phyloP scores from a whole-genome alignment of 441 rosid species.

The Arabidopsis lyrata region DNA sequence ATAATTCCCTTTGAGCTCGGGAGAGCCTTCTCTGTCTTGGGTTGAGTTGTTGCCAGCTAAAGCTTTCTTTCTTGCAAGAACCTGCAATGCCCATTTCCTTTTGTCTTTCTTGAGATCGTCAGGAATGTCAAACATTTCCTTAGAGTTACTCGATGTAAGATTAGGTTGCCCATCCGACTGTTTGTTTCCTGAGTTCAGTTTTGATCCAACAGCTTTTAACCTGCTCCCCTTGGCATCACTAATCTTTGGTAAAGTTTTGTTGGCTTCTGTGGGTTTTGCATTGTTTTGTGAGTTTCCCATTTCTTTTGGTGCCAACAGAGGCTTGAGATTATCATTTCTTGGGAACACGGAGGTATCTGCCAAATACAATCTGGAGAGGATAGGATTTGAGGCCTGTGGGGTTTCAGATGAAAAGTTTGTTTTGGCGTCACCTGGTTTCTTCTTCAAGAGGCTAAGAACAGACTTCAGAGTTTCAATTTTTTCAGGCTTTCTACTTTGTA shows the following conservation, averaged over 20 bases:
- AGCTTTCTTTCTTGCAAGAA: conserved; percentile 94
- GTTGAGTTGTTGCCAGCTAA: conserved; percentile 58
- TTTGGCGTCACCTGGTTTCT: conserved; percentile 56
- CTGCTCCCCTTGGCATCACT: conserved; percentile 53
- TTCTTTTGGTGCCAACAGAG: conserved; percentile 63
- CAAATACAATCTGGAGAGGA: conserved; percentile 92
- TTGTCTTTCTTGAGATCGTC: conserved; percentile 81
- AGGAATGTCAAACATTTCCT: conserved; percentile 51
- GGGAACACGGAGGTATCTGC: conserved; percentile 99
- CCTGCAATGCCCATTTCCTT: conserved; percentile 95
- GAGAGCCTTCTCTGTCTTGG: conserved; percentile 62
- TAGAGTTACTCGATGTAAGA: conserved; percentile 49
- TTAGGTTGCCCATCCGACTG: conserved; percentile 43
- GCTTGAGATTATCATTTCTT: conserved; percentile 84
- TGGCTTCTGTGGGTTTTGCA: conserved; percentile 49
- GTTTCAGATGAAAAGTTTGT: conserved; percentile 49
- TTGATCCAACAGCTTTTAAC: conserved; percentile 55
- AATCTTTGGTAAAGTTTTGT: conserved; percentile 51
- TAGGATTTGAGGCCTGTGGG: conserved; percentile 63
- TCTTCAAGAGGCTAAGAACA: conserved; percentile 82
- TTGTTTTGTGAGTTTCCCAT: conserved; percentile 51
- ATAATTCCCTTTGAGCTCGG: conserved; percentile 72
- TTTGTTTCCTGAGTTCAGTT: conserved; percentile 50
- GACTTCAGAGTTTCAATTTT: conserved; percentile 93
- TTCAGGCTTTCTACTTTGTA: conserved; percentile 79